phyloP scores from a whole-genome alignment of 2,329 filamentous ascomycete genomes.

The Aureobasidium namibiae region DNA sequence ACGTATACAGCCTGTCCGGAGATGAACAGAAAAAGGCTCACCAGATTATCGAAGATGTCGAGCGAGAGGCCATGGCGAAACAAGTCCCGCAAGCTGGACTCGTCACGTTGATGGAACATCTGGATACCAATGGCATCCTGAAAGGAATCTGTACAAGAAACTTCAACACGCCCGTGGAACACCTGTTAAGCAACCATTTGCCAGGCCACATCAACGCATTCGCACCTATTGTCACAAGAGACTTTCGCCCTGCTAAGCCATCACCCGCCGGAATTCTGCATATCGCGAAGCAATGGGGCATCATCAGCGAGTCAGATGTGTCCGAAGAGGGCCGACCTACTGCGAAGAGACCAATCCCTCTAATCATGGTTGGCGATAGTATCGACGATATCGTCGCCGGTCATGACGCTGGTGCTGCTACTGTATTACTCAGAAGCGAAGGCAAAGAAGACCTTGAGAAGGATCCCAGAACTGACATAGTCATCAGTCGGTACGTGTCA shows the following conservation, averaged over 20 bases:
- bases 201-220: constrained; percentile 51
- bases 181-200: constrained; percentile 69
- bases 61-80: constrained; percentile 67
- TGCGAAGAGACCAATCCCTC: constrained; percentile 18
- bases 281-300: constrained; percentile 69
- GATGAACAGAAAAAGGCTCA: constrained; percentile 51
- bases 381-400: constrained; percentile 93
- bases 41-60: constrained; percentile 67
- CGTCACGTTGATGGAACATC: constrained; percentile 67
- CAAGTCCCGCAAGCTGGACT: constrained; percentile 81
- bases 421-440: constrained; percentile 59
- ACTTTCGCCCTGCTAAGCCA: constrained; percentile 77
- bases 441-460: constrained; percentile 29
- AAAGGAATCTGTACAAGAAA: constrained; percentile 93
- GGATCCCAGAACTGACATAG: constrained; percentile 27
- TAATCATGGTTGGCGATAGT: constrained; percentile 53
- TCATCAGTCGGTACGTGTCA: constrained; percentile 18
- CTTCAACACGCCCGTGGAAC: constrained; percentile 70
- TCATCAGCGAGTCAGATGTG: constrained; percentile 35
- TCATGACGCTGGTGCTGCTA: constrained; percentile 72
- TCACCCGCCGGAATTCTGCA: constrained; percentile 80
- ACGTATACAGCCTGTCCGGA: constrained; percentile 68
- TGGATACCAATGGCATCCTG: constrained; percentile 56
- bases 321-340: constrained; percentile 7
- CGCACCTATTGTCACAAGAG: constrained; percentile 72